Conservation (phyloP, 129 eudicot genomes). For the Helianthus annuus region DNA sequence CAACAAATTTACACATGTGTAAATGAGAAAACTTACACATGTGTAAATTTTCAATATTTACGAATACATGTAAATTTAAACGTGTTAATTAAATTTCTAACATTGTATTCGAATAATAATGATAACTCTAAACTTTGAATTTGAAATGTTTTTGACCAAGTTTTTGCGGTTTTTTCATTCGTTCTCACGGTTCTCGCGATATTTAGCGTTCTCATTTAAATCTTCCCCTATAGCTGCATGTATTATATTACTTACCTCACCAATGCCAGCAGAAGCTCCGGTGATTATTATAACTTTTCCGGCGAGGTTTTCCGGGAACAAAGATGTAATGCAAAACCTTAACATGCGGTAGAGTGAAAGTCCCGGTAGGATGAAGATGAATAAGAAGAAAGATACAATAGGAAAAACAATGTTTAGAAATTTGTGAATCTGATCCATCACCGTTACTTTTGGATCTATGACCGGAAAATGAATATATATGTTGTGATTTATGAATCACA, state of each 20-base stretch:
- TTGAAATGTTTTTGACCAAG: too few relatives aligned
- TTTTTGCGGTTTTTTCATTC: too few relatives aligned
- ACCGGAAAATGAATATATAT: not conserved
- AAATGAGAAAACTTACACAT: too few relatives aligned
- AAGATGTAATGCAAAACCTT: slow-evolving; percentile 13
- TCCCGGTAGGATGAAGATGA: slow-evolving; percentile 22
- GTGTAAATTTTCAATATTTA: too few relatives aligned
- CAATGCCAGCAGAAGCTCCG: slow-evolving; percentile 48
- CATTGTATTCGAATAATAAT: too few relatives aligned
- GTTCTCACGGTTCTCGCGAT: too few relatives aligned
- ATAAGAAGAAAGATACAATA: slow-evolving; percentile 11
- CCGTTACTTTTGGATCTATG: not conserved
- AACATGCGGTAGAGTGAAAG: slow-evolving; percentile 17
- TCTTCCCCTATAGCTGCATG: too few relatives aligned
- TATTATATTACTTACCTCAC: slow-evolving; percentile 26
- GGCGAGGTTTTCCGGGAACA: slow-evolving; percentile 22
- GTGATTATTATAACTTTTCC: slow-evolving; percentile 48
- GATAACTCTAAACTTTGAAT: too few relatives aligned
- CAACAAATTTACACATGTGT: too few relatives aligned
- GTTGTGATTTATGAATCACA: not conserved
- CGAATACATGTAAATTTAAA: too few relatives aligned
- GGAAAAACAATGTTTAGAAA: slow-evolving; percentile 23
- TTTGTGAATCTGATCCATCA: slow-evolving; percentile 36
- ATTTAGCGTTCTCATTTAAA: too few relatives aligned
- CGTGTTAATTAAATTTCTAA: too few relatives aligned